A percentile compares a stretch with the other conserved stretches of the same genome.
These are phyloP conservation scores for Lasiodiplodia hormozganensis DNA, from an alignment of 2,329 filamentous ascomycete genomes.

Conservation along the genomic window DNA sequence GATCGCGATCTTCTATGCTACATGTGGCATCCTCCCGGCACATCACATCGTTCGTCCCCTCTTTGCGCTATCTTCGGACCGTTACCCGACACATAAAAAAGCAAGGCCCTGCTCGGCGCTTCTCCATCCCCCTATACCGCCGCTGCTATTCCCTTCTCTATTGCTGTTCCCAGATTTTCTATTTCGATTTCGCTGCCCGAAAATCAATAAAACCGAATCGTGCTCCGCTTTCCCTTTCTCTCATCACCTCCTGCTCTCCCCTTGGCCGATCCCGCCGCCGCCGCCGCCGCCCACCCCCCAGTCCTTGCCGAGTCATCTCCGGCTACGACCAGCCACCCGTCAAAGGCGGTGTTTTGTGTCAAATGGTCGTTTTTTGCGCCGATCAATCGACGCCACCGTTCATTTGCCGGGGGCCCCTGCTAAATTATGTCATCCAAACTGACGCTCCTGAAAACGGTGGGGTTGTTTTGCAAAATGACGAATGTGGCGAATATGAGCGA, in stretches of 20 bases:
- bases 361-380: no score
- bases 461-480: no score
- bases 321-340: not conserved
- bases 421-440: no score
- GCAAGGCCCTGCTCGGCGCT: not conserved
- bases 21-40: not conserved
- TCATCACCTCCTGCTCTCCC: not conserved
- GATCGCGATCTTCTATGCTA: constrained; percentile 1
- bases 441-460: no score
- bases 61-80: not conserved
- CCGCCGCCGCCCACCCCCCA: not conserved
- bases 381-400: no score
- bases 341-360: no score
- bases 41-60: not conserved
- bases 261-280: not conserved
- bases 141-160: not conserved
- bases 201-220: not conserved
- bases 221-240: not conserved
- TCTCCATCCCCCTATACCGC: not conserved
- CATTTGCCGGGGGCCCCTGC: no score
- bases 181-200: not conserved
- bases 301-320: not conserved
- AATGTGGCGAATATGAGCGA: no score
- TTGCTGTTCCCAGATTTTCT: not conserved
- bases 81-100: not conserved